Conservation (phyloP, 2,329 filamentous ascomycete genomes). For the Ramularia endophylla region DNA sequence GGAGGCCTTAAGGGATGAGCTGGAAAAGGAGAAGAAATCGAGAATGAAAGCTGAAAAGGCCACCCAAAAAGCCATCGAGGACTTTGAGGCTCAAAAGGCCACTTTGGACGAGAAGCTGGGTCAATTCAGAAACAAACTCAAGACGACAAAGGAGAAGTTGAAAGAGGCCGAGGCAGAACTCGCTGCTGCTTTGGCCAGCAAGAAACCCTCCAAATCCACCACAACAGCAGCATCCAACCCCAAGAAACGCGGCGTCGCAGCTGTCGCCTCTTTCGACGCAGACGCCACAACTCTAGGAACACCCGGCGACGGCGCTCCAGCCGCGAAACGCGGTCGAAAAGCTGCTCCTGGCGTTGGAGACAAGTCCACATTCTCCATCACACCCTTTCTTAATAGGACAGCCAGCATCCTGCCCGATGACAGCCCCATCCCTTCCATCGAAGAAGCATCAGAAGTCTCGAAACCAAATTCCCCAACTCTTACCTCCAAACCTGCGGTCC, state of each 20-base stretch:
- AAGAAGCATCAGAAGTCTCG: constrained; percentile 25
- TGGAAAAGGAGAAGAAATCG: constrained; percentile 47
- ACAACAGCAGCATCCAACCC: constrained; percentile 23
- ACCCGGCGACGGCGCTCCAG: constrained; percentile 40
- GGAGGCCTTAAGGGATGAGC: constrained; percentile 45
- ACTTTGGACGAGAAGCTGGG: constrained; percentile 66
- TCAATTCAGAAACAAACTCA: constrained; percentile 63
- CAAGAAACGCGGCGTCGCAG: constrained; percentile 38
- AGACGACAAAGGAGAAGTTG: constrained; percentile 64
- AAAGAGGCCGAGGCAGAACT: constrained; percentile 56
- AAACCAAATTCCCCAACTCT: constrained; percentile 24
- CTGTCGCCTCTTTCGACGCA: constrained; percentile 36
- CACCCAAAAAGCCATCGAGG: constrained; percentile 51
- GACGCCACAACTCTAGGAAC: constrained; percentile 45
- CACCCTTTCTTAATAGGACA: constrained; percentile 80
- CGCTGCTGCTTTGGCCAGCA: constrained; percentile 37
- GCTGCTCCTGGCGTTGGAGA: constrained; percentile 61
- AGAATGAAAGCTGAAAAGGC: constrained; percentile 49
- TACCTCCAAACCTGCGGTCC: constrained; percentile 34
- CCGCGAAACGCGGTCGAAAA: constrained; percentile 42
- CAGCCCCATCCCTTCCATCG: constrained; percentile 31
- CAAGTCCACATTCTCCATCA: constrained; percentile 90
- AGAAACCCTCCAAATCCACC: constrained; percentile 30
- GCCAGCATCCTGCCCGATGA: constrained; percentile 49
- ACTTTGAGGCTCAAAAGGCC: constrained; percentile 57